Percentiles rank a stretch among this genome's conserved stretches.
These are phyloP conservation scores for Neurospora tetraspora DNA, from an alignment of 495 filamentous ascomycete genomes.

Conservation along the genomic window DNA sequence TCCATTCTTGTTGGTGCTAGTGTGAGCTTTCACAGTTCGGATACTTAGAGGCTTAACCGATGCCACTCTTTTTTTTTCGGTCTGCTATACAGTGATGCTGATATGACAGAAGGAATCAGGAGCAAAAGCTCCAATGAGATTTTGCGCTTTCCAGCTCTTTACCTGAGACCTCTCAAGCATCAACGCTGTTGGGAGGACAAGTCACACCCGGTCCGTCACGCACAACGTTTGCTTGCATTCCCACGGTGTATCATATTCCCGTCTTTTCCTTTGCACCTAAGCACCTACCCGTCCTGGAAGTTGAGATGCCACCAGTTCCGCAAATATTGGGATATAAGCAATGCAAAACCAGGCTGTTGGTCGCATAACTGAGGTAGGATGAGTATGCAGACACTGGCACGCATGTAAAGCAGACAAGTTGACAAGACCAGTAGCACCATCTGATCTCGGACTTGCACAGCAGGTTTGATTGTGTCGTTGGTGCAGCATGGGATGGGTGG, in stretches of 20 bases:
- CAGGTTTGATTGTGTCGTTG: not conserved
- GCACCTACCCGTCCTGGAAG: constrained; percentile 14
- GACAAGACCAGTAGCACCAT: not conserved
- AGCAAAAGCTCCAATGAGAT: not conserved
- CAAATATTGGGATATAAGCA: not conserved
- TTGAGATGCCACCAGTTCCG: not conserved
- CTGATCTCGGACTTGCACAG: not conserved
- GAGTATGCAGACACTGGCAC: not conserved
- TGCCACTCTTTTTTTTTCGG: not conserved
- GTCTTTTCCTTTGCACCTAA: not conserved
- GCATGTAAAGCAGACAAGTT: not conserved
- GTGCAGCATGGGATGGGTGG: not conserved
- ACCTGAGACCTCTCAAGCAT: not conserved
- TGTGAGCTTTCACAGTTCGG: not conserved
- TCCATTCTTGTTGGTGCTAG: not conserved
- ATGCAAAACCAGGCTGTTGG: not conserved
- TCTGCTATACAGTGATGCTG: not conserved
- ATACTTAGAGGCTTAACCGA: not conserved
- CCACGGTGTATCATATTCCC: not conserved
- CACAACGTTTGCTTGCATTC: not conserved
- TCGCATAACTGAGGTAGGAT: not conserved
- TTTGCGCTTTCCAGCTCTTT: not conserved
- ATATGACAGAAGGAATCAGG: not conserved
- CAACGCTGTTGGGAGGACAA: not conserved
- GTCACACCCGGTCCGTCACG: not conserved